These are phyloP conservation scores for Bigelowiella natans DNA, from an alignment of 78 protist genomes.

Conservation along the genomic window DNA sequence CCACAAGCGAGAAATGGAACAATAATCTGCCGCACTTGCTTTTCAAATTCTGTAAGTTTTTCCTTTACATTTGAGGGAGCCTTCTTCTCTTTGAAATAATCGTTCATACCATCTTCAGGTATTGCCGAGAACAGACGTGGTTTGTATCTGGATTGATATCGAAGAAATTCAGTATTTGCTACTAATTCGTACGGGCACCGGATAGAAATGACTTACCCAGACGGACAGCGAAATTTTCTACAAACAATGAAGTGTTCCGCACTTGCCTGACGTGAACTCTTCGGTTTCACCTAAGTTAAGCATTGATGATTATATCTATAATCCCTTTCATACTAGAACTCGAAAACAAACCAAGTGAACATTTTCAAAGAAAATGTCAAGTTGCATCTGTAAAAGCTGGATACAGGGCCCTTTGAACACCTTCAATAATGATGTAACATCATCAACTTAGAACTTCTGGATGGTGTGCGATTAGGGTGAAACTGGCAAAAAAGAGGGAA, in stretches of 20 bases:
- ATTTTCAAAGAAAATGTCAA: background rate
- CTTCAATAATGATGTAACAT: too few relatives aligned
- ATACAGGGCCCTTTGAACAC: background rate
- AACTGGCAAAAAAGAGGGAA: too few relatives aligned
- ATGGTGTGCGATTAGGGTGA: too few relatives aligned
- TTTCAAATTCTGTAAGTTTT: too few relatives aligned
- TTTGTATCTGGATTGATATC: background rate
- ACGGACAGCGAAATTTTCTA: background rate
- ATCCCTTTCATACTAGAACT: too few relatives aligned
- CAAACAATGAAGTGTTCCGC: background rate
- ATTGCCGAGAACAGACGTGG: background rate
- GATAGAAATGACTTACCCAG: background rate
- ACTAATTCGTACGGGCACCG: background rate
- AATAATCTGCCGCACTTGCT: background rate
- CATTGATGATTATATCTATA: background rate
- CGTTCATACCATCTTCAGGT: background rate
- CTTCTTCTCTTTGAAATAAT: background rate
- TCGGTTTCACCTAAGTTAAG: background rate
- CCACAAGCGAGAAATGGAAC: background rate
- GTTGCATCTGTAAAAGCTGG: background rate
- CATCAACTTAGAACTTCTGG: too few relatives aligned
- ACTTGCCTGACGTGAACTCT: background rate
- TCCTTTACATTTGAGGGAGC: too few relatives aligned
- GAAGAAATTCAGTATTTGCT: background rate
- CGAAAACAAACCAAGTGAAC: too few relatives aligned